Base-by-base conservation (phyloP, 163 green algal genomes). In the Scenedesmus sp. region DNA sequence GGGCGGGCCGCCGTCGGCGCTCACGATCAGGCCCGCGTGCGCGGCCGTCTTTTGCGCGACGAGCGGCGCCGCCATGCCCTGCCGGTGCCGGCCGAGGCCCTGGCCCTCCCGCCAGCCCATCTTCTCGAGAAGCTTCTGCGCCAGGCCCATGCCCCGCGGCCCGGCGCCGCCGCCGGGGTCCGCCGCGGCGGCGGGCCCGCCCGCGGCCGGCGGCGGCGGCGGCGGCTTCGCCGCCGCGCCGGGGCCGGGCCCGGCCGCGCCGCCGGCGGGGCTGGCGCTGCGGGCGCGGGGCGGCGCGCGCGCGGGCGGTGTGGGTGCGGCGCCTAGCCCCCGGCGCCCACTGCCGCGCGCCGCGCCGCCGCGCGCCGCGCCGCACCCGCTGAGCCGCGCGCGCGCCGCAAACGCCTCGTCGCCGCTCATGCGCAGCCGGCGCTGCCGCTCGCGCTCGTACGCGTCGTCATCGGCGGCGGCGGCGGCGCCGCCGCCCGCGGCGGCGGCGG, bases 61-160 rank as follows among this genome's bases (percentile, higher is more conserved):
- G 26, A 99, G 86, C 0, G 96, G 95, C 11, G 93, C 92, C 34
- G 85, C 84, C 33, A 99, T 99, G 71, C 96, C 96, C 93, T 91
- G 87, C 7, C 83, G 65, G 54, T 89, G 84, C 48, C 88, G 89
- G 1, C 94, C 94, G 54, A 97, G 85, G 0, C 93, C 92, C 82
- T 94, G 80, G 50, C 95, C 95, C 75, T 96, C 92, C 47, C 89
- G 92, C 95, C 96, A 99, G 9, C 96, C 95, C 95, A 98, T 98
- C 83, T 97, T 98, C 83, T 95, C 85, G 84, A 97, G 87, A 83
- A 97, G 89, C 63, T 88, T 91, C 87, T 94, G 86, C 6, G 88
- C 88, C 31, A 92, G 80, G 11, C 66, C 71, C 89, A 91, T 91
- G 64, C 89, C 89, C 70, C 86, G n/a, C n/a, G n/a, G n/a, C n/a